Evolutionary conservation across 1,284 basidiomycete species (phyloP), one percentile per base, ranked within the genome.

Genomic region (Phlebopus sp.): DNA sequence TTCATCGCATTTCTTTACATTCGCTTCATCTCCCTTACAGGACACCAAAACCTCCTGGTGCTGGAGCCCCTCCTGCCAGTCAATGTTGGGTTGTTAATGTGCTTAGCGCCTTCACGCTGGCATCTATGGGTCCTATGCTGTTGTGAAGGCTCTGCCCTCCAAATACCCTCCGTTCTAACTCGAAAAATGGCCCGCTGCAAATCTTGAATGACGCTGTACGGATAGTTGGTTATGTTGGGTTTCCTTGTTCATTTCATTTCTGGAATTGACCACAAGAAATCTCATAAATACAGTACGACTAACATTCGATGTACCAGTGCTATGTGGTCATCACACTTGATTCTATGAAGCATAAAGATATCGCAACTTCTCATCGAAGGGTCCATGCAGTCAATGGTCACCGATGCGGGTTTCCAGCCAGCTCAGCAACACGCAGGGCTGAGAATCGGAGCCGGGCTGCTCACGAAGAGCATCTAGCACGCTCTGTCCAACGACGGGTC

Each of bases 401-500:
- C 62, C 61, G 15, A 77, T 58, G 49, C 78, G 76, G 31, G 67
- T 65, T 44, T 77, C 75, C 38, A 82, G 57, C 79, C 79, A 82
- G 30, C 69, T 65, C 13, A 68, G 60, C 5, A 77, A 64, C 17
- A 76, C 57, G 36, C 46, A 56, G 8, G 64, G 59, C 51, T 69
- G 66, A 4, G 58, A 48, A 37, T 66, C 65, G 7, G 53, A 49
- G 18, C 69, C 63, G 11, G 60, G 44, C 13, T 15, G 42, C 2
- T 44, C 54, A 25, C 65, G 66, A 31, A 87, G 64, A 34, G 71
- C 68, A 37, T 81, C 74, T 21, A 81, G 64, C 34, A 86, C 71
- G 27, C 75, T 75, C 56, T 75, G 72, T 1, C 76, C 82, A 27
- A 89, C 78, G 10, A 76, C 67, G 15, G 67, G 66, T 38, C 80